phyloP scores from a whole-genome alignment of 352 stramenopile genomes.

The Phytophthora pinifolia region DNA sequence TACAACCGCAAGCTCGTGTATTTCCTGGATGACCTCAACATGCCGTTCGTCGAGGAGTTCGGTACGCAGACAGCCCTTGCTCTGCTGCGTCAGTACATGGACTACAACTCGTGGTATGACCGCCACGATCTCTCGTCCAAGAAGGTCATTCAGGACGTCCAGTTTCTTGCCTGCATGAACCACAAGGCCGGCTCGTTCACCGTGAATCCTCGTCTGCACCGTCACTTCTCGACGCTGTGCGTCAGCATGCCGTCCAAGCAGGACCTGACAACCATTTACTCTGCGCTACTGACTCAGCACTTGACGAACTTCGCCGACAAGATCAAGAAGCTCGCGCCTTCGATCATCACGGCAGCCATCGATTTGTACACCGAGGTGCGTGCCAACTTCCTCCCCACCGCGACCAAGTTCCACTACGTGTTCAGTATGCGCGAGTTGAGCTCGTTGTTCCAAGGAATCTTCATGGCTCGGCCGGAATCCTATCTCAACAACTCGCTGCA shows the following conservation, averaged over 20 bases:
- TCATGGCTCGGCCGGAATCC: constrained; percentile 56
- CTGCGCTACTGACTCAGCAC: constrained; percentile 63
- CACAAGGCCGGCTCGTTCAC: constrained; percentile 89
- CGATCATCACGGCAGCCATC: constrained; percentile 80
- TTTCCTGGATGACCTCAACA: constrained; percentile 92
- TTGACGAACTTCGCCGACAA: constrained; percentile 74
- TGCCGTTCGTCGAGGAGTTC: constrained; percentile 86
- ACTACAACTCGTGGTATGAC: constrained; percentile 92
- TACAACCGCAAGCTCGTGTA: constrained; percentile 84
- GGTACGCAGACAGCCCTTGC: constrained; percentile 90
- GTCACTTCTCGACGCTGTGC: constrained; percentile 87
- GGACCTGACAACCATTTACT: constrained; percentile 75
- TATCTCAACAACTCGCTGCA: constrained; percentile 62
- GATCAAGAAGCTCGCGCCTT: constrained; percentile 65
- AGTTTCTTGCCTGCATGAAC: constrained; percentile 91
- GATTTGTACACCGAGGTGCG: constrained; percentile 79
- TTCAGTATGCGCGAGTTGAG: constrained; percentile 92
- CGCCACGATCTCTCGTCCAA: constrained; percentile 83
- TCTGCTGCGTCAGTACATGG: constrained; percentile 90
- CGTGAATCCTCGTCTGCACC: constrained; percentile 85
- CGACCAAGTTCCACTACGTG: constrained; percentile 93
- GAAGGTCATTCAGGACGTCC: constrained; percentile 89
- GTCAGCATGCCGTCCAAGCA: constrained; percentile 62
- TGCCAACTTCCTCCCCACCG: constrained; percentile 83
- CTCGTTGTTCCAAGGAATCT: constrained; percentile 87